Evolutionary conservation across 2,329 filamentous ascomycete species (phyloP).

Genomic region (Xylaria sp.): DNA sequence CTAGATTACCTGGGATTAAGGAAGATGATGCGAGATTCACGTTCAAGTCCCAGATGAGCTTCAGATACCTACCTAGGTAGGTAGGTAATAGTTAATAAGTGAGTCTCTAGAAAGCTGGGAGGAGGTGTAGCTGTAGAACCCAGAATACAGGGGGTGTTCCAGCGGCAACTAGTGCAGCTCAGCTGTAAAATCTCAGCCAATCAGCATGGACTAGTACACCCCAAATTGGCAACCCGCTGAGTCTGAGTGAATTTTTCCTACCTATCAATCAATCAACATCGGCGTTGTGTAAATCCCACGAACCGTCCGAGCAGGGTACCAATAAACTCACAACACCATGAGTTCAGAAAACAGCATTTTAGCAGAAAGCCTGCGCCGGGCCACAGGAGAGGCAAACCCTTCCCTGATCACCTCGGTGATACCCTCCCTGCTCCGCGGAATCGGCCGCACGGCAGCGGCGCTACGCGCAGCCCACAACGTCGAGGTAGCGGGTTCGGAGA

Average conservation of each 20-base stretch:
- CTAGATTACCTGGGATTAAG: background rate
- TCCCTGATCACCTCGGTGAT: conserved; percentile 58
- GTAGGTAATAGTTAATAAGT: background rate
- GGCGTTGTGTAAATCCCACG: background rate
- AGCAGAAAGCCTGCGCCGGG: conserved; percentile 16
- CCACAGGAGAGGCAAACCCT: conserved; percentile 30
- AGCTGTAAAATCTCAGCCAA: conserved; percentile 15
- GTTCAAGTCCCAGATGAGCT: too few species aligned
- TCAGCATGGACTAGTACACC: conserved; percentile 15
- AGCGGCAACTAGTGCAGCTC: background rate
- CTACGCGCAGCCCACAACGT: conserved; percentile 60
- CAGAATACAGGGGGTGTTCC: background rate
- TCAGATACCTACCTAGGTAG: too few species aligned
- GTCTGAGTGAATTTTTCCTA: conserved; percentile 27
- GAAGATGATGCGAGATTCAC: background rate
- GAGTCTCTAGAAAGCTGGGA: too few species aligned
- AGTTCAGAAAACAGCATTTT: conserved; percentile 14
- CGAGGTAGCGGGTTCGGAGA: conserved; percentile 60
- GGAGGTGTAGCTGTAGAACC: background rate
- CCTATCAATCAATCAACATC: background rate
- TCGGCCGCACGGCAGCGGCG: conserved; percentile 57
- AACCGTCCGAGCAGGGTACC: background rate
- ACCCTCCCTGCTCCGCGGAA: conserved; percentile 58
- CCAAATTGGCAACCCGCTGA: conserved; percentile 32
- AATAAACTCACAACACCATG: conserved; percentile 4